Evolutionary conservation across 345 rosid genomes (phyloP).

Genomic region (Iberis pinnata): DNA sequence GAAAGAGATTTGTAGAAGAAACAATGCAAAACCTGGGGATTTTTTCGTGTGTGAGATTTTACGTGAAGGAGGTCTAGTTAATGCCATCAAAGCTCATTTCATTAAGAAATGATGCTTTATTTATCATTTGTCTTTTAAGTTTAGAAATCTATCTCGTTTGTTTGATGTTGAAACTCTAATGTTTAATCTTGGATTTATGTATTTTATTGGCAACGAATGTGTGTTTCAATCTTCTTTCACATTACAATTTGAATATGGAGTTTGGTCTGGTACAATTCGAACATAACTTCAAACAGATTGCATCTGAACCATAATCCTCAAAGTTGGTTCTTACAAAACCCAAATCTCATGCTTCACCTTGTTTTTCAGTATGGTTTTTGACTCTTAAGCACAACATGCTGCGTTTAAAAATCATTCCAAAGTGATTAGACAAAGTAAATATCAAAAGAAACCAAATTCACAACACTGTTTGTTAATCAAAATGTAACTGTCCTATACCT

Average conservation of each 20-base stretch:
- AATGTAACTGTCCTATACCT: slow-evolving; percentile 40
- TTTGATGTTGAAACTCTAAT: no score
- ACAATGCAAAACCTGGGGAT: background rate
- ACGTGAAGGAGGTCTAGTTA: slow-evolving; percentile 10
- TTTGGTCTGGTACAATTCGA: no score
- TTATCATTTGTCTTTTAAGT: background rate
- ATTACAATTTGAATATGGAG: no score
- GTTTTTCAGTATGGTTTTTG: slow-evolving; percentile 8
- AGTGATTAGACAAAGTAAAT: background rate
- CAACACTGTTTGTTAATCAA: background rate
- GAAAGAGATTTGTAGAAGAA: slow-evolving; percentile 13
- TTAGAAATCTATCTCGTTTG: no score
- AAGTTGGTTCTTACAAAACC: no score
- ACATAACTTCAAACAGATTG: no score
- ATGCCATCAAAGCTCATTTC: slow-evolving; percentile 17
- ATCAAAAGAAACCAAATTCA: slow-evolving; percentile 15
- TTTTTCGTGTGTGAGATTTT: slow-evolving; percentile 16
- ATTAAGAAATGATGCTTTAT: slow-evolving; percentile 4
- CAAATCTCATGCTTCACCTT: slow-evolving; percentile 13
- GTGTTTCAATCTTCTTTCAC: no score
- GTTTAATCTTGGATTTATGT: no score
- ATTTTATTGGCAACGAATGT: no score
- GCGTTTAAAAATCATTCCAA: slow-evolving; percentile 14
- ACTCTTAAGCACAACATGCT: slow-evolving; percentile 28
- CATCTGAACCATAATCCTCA: no score